Percentiles rank a stretch among this genome's conserved stretches.
These are phyloP conservation scores for Antrodiella citrinella DNA, from an alignment of 768 basidiomycete genomes.

Conservation along the genomic window DNA sequence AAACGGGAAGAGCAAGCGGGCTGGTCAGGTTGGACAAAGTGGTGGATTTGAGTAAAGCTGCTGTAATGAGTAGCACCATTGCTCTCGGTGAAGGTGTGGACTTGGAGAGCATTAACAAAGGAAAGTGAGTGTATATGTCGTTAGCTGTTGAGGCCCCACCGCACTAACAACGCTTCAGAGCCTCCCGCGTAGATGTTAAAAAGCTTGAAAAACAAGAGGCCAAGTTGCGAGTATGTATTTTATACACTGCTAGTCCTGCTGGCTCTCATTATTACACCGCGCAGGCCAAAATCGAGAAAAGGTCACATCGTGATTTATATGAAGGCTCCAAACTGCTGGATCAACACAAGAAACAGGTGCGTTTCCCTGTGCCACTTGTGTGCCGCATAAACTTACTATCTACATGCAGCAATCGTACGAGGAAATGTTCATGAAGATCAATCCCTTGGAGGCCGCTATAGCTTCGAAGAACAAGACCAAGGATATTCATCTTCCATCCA, in stretches of 20 bases:
- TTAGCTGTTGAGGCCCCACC: background rate
- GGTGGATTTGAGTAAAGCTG: conserved; percentile 79
- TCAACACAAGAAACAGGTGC: conserved; percentile 81
- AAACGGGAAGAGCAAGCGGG: conserved; percentile 34
- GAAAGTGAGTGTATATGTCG: conserved; percentile 56
- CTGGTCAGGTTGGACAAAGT: conserved; percentile 76
- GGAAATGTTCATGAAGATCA: conserved; percentile 99
- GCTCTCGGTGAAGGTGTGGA: conserved; percentile 79
- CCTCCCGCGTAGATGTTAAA: conserved; percentile 88
- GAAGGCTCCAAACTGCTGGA: conserved; percentile 95
- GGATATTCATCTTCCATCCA: conserved; percentile 89
- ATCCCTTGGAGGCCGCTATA: conserved; percentile 77
- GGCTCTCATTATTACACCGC: too few relatives aligned
- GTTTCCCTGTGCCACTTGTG: too few relatives aligned
- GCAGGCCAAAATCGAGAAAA: conserved; percentile 98
- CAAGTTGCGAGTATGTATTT: conserved; percentile 64
- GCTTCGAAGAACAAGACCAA: conserved; percentile 92
- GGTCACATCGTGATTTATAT: conserved; percentile 83
- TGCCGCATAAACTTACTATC: too few relatives aligned
- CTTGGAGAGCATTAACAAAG: conserved; percentile 88
- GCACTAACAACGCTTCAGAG: conserved; percentile 35
- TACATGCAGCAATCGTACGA: conserved; percentile 82
- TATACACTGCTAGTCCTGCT: background rate
- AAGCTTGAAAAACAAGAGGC: conserved; percentile 96
- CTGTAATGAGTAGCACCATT: conserved; percentile 71